Percentiles rank a stretch among this genome's conserved stretches.
Evolutionary conservation across 495 filamentous ascomycete species (phyloP).

Genomic region (Penicillium macrosclerotiorum): DNA sequence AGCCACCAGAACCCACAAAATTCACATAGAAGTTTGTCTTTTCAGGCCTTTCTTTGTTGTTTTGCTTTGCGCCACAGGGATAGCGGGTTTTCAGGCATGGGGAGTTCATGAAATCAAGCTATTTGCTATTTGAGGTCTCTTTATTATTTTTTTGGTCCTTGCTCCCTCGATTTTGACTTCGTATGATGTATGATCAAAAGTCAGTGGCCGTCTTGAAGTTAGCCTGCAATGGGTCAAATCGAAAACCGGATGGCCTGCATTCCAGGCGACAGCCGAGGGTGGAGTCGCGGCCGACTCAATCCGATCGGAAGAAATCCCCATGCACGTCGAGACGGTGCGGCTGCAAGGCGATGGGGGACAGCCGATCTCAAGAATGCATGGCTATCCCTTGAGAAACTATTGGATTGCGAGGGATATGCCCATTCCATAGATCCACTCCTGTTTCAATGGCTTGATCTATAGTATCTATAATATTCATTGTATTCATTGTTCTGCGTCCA

Average conservation of each 20-base stretch:
- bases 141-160: too few relatives aligned
- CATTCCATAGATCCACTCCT: too few relatives aligned
- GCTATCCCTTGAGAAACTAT: constrained; percentile 9
- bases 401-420: too few relatives aligned
- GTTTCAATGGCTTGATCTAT: too few relatives aligned
- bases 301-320: constrained; percentile 14
- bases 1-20: not conserved
- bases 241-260: too few relatives aligned
- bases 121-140: not conserved
- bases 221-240: too few relatives aligned
- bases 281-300: constrained; percentile 14
- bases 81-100: not conserved
- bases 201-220: too few relatives aligned
- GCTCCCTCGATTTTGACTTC: not conserved
- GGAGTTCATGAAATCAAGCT: not conserved
- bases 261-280: constrained; percentile 11
- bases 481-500: not conserved
- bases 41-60: too few relatives aligned
- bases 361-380: constrained; percentile 19
- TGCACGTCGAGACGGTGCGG: constrained; percentile 6
- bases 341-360: constrained; percentile 20
- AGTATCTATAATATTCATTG: too few relatives aligned
- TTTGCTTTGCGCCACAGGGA: not conserved
- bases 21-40: not conserved
- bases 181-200: too few relatives aligned